A percentile compares a stretch with the other conserved stretches of the same genome.
Conservation (phyloP, 2,329 filamentous ascomycete genomes). For the Hypoxylon rubiginosum region DNA sequence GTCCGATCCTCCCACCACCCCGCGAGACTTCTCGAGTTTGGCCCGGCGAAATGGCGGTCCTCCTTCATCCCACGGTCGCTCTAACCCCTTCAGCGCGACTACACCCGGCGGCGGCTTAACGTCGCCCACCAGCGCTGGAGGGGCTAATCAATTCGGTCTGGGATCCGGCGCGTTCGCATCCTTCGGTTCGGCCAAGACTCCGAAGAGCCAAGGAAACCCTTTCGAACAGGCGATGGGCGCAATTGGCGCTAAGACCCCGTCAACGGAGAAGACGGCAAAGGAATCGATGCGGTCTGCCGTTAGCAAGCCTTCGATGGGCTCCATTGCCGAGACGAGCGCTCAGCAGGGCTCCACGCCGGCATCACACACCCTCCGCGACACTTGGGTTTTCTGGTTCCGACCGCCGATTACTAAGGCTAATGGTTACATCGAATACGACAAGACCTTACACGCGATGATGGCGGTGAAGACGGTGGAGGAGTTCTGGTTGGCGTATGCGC, state of each 20-base stretch:
- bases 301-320: constrained; percentile 59
- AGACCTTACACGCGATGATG: constrained; percentile 90
- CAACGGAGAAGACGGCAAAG: constrained; percentile 73
- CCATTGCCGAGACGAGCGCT: constrained; percentile 60
- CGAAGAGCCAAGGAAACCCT: constrained; percentile 84
- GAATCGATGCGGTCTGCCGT: constrained; percentile 54
- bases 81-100: constrained; percentile 83
- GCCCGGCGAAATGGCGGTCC: constrained; percentile 74
- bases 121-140: constrained; percentile 80
- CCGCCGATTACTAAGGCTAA: constrained; percentile 97
- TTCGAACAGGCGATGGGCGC: constrained; percentile 79
- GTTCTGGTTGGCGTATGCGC: constrained; percentile 90
- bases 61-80: constrained; percentile 80
- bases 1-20: constrained; percentile 65
- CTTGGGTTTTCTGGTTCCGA: constrained; percentile 97
- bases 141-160: constrained; percentile 84
- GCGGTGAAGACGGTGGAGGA: constrained; percentile 86
- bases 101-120: constrained; percentile 77
- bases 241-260: constrained; percentile 65
- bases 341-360: constrained; percentile 58
- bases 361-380: constrained; percentile 79
- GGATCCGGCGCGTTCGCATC: constrained; percentile 97
- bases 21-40: constrained; percentile 60
- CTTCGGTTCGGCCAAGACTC: constrained; percentile 89
- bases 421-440: constrained; percentile 89